Conservation (phyloP, 768 basidiomycete species). For the Kwoniella dendrophila region DNA sequence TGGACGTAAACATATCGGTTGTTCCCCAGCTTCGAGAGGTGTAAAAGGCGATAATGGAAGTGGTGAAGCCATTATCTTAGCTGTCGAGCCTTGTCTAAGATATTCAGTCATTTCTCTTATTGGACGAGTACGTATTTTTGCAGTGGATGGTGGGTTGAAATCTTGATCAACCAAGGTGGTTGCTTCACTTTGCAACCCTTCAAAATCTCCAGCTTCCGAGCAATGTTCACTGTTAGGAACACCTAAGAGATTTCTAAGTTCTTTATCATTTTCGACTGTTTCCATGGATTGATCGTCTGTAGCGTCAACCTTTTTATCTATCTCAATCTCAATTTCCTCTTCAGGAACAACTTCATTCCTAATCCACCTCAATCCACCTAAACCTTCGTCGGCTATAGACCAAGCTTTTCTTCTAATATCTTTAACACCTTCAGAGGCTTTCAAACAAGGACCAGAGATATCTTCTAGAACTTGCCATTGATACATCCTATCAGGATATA, state of each 20-base stretch:
- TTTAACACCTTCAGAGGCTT: slow-evolving; percentile 28
- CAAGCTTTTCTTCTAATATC: slow-evolving; percentile 39
- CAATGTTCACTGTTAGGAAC: slow-evolving; percentile 10
- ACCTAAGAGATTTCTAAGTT: slow-evolving; percentile 17
- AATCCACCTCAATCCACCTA: slow-evolving; percentile 38
- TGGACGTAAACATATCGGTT: slow-evolving; percentile 29
- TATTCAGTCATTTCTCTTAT: slow-evolving; percentile 41
- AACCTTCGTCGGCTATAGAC: slow-evolving; percentile 36
- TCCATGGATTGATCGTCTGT: not conserved
- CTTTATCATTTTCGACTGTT: slow-evolving; percentile 14
- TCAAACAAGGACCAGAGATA: slow-evolving; percentile 35
- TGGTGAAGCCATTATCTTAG: slow-evolving; percentile 22
- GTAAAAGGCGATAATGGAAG: slow-evolving; percentile 17
- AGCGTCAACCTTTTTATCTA: not conserved
- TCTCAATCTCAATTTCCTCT: slow-evolving; percentile 1
- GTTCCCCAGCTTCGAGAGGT: not conserved
- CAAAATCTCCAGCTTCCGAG: not conserved
- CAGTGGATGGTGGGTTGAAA: not conserved
- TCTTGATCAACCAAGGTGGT: slow-evolving; percentile 25
- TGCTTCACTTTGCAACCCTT: slow-evolving; percentile 6
- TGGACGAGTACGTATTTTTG: slow-evolving; percentile 1
- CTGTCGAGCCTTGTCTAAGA: slow-evolving; percentile 38
- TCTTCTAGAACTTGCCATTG: slow-evolving; percentile 49
- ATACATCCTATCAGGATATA: slow-evolving; percentile 47
- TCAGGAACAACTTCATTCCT: slow-evolving; percentile 4